Conservation (phyloP, 1,284 basidiomycete species). For the Cutaneotrichosporon daszewskae region DNA sequence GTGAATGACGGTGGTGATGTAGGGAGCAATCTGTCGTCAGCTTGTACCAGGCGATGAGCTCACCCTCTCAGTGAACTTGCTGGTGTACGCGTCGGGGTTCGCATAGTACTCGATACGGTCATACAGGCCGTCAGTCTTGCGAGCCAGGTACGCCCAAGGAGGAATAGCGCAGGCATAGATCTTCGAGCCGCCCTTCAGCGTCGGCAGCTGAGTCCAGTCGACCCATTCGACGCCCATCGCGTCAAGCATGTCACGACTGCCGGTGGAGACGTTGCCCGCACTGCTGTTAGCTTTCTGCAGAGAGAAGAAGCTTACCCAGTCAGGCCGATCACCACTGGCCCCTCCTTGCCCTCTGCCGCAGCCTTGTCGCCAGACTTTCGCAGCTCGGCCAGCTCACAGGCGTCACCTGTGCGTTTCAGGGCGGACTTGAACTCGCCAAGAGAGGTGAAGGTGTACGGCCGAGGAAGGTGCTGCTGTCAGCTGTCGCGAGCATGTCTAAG, state of each 20-base stretch:
- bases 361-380: slow-evolving; percentile 4
- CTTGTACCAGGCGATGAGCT: slow-evolving; percentile 7
- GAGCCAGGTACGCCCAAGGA: slow-evolving; percentile 63
- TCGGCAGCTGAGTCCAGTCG: slow-evolving; percentile 55
- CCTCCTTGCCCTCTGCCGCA: slow-evolving; percentile 48
- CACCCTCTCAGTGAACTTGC: slow-evolving; percentile 65
- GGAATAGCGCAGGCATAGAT: slow-evolving; percentile 72
- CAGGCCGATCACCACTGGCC: slow-evolving; percentile 72
- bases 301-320: slow-evolving; percentile 59
- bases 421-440: slow-evolving; percentile 58
- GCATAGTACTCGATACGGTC: slow-evolving; percentile 65
- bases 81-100: slow-evolving; percentile 60
- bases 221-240: slow-evolving; percentile 65
- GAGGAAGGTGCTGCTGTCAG: slow-evolving; percentile 60
- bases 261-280: slow-evolving; percentile 71
- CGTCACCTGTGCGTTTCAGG: slow-evolving; percentile 58
- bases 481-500: not conserved
- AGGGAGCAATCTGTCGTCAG: slow-evolving; percentile 64
- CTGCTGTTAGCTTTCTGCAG: slow-evolving; percentile 44
- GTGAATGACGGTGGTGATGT: slow-evolving; percentile 74
- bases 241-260: slow-evolving; percentile 63
- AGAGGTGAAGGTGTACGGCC: slow-evolving; percentile 66
- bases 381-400: slow-evolving; percentile 13
- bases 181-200: slow-evolving; percentile 53
- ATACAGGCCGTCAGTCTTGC: slow-evolving; percentile 56